Evolutionary conservation across 2,329 filamentous ascomycete species (phyloP), one percentile per base, ranked within the genome.

Genomic region (Annulohypoxylon truncatum): DNA sequence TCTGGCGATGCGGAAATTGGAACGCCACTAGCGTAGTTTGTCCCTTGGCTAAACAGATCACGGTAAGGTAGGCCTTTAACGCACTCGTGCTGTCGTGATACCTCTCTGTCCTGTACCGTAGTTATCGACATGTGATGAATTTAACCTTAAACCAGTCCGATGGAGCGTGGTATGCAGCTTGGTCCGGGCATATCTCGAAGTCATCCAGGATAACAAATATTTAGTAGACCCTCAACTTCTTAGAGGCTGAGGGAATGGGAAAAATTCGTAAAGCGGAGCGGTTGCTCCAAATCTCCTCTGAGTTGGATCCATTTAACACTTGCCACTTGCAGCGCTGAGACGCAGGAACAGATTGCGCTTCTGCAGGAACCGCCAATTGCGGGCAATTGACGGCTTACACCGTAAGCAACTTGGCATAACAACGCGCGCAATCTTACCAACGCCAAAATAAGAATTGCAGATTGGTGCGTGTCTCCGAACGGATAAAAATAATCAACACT

Each of bases 331-430:
- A 68, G n/a, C n/a, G n/a, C n/a, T n/a, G n/a, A n/a, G 67, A 71
- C 52, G 68, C 64, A 71, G 67, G 68, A 66, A 70, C 68, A 69
- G 66, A 69, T 64, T 63, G 57, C 68, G 64, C 70, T 72, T 69
- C 70, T 73, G 71, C 71, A 73, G 69, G 72, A 72, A 72, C 70
- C 29, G 54, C 28, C 47, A 67, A 58, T 59, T 15, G 28, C 44
- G 42, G 28, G 29, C 54, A 51, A 50, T 56, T 33, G 24, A 33
- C 50, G 26, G 38, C 48, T 62, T 47, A 66, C 62, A 47, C 40
- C 38, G 44, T 67, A 55, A 62, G 63, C 63, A 42, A 42, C 38
- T 42, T 20, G 18, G 38, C 38, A 42, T 42, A 10, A 62, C 33
- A 55, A 58, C 54, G 48, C 47, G 35, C 42, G 40, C 38, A 63